phyloP scores from a whole-genome alignment of 306 rosid genomes.

The Pterocarpus macrocarpus region DNA sequence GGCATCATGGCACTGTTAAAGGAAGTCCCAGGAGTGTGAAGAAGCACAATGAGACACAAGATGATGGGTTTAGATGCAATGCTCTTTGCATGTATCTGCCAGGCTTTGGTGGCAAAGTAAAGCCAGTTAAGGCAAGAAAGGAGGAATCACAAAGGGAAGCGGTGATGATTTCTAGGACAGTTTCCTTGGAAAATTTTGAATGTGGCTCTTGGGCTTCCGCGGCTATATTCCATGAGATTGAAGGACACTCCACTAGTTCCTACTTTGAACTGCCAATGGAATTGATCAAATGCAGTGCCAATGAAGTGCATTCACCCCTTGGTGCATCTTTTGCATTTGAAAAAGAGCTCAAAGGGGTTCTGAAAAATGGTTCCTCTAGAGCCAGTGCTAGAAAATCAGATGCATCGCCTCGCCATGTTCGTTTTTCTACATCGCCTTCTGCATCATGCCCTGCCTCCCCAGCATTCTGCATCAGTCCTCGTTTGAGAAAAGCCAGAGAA shows the following conservation, averaged over 20 bases:
- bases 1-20: slow-evolving; percentile 39
- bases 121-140: slow-evolving; percentile 58
- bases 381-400: slow-evolving; percentile 61
- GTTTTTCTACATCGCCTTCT: slow-evolving; percentile 66
- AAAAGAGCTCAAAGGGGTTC: slow-evolving; percentile 66
- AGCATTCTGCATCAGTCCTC: slow-evolving; percentile 68
- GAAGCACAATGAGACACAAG: slow-evolving; percentile 40
- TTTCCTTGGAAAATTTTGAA: slow-evolving; percentile 87
- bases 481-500: slow-evolving; percentile 74
- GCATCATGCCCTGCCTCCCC: slow-evolving; percentile 70
- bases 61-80: slow-evolving; percentile 71
- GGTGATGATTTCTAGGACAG: slow-evolving; percentile 67
- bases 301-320: slow-evolving; percentile 65
- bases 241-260: slow-evolving; percentile 59
- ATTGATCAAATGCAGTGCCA: slow-evolving; percentile 56
- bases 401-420: slow-evolving; percentile 69
- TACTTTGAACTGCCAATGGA: slow-evolving; percentile 88
- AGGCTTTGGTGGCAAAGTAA: slow-evolving; percentile 67
- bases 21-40: slow-evolving; percentile 46
- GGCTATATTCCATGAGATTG: slow-evolving; percentile 52
- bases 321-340: slow-evolving; percentile 61
- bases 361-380: slow-evolving; percentile 63
- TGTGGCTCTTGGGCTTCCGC: slow-evolving; percentile 97
- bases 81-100: slow-evolving; percentile 83
- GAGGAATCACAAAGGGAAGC: slow-evolving; percentile 44